Base-by-base conservation (phyloP, 345 rosid genomes). In the Boechera stricta region DNA sequence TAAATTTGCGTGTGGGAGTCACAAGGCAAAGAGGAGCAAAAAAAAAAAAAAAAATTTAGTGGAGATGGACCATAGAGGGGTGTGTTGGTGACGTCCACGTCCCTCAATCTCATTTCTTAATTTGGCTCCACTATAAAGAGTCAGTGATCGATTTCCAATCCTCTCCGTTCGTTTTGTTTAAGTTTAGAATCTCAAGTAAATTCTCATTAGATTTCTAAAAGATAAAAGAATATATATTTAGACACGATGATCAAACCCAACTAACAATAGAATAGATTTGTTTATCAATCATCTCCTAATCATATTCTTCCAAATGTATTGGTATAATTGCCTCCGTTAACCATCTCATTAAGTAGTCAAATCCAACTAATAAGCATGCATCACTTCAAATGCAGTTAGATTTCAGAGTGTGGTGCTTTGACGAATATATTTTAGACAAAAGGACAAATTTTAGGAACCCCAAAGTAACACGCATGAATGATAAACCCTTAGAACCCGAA, bases 11-110 rank as follows among this genome's bases (percentile, higher is more conserved):
- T 75, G 67, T 67, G 73, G 58, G 67, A 66, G 18, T 66, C 78
- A 75, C 67, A 4, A 66, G 29, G 39, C 18, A 35, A 55, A 45
- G 64, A 39, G 5, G 60, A 6, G 8, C 3, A 1, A 11, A 21
- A 31, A 4, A 16, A 16, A 16, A 16, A 16, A 16, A 16, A 16
- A 16, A 16, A 16, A 16, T 16, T 29, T 41, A 81, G 89, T 85
- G 89, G 82, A 74, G 65, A 21, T 56, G 62, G 87, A 35, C 77
- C 86, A 87, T 32, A 83, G 51, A 62, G 63, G 13, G 52, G 47
- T 24, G 51, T 74, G 49, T 51, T 72, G 75, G 87, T 87, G 97
- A 82, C 56, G 67, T 86, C 85, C 89, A 85, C 82, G 67, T 79
- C 85, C 85, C 63, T 9, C 26, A 49, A 67, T 57, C 66, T 72